Evolutionary conservation across 257 asterid species (phyloP), one percentile per base, ranked within the genome.

Genomic region (Verbascum thapsus): DNA sequence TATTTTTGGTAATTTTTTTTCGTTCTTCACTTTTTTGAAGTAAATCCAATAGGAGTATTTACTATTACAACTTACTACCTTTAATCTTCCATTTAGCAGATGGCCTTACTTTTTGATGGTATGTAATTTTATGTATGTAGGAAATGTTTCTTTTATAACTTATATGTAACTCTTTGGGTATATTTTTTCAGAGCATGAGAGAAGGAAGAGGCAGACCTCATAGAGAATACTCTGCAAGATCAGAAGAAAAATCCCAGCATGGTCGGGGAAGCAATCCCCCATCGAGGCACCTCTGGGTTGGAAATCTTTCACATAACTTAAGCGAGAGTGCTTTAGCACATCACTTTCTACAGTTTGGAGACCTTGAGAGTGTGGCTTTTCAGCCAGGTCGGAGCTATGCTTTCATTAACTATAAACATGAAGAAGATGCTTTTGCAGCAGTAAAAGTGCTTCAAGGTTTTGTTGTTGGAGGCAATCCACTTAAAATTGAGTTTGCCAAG

Each of bases 331-430:
- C 76, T 45, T 73, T 91, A 58, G 89, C 87, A 13, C 81, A 71
- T 66, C 75, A 79, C 63, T 85, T 91, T 61, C 45, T 83, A 60
- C 85, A 71, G 70, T 91, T 77, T 64, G 98, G 96, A 43, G 90
- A 86, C 11, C 85, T 91, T 44, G 98, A 91, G 75, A 83, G 85
- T 53, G 47, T 91, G 4, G 95, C 98, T 10, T 91, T 82, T 84
- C 98, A 86, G 75, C 92, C 87, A 2, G 95, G 92, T 51, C 90
- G 98, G 61, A 88, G 95, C 87, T 91, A 88, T 65, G 96, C 98
- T 37, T 91, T 91, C 53, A 40, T 91, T 68, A 91, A 91, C 72
- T 91, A 57, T 65, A 78, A 41, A 75, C 71, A 69, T 22, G 96
- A 76, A 7, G 90, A 80, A 62, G 95, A 87, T 16, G 98, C 98